Conservation (phyloP, 768 basidiomycete species). For the Trametes coccinea region DNA sequence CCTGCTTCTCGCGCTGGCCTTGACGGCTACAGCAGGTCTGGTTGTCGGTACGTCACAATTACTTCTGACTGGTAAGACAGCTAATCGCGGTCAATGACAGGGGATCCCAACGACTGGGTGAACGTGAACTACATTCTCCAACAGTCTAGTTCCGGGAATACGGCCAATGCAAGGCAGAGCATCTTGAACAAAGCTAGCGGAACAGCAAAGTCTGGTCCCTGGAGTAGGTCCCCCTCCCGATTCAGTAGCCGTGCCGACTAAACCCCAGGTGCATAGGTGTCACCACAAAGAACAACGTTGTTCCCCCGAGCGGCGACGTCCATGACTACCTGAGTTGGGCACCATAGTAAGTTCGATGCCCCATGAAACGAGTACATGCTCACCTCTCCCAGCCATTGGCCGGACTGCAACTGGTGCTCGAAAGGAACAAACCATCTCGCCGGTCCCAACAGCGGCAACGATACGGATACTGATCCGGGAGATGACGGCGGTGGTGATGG, state of each 20-base stretch:
- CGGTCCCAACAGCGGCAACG: conserved; percentile 12
- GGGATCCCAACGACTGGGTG: conserved; percentile 53
- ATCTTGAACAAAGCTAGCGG: conserved; percentile 41
- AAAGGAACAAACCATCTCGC: conserved; percentile 29
- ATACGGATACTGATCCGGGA: conserved; percentile 11
- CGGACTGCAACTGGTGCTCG: conserved; percentile 53
- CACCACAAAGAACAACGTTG: conserved; percentile 32
- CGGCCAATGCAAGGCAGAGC: conserved; percentile 35
- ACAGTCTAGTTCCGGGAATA: conserved; percentile 28
- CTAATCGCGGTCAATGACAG: conserved; percentile 26
- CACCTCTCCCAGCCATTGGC: conserved; percentile 47
- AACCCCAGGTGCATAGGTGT: conserved; percentile 33
- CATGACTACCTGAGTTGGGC: conserved; percentile 60
- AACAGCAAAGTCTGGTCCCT: conserved; percentile 41
- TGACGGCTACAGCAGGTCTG: conserved; percentile 14
- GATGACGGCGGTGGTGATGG: conserved; percentile 5
- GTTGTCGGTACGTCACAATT: conserved; percentile 13
- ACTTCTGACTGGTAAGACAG: background rate
- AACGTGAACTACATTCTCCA: conserved; percentile 44
- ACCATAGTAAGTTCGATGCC: conserved; percentile 46
- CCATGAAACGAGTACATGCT: background rate
- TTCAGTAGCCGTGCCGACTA: no score
- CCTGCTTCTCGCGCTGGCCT: background rate
- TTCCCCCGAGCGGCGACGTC: conserved; percentile 40
- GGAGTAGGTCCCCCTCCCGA: conserved; percentile 32